Percentiles rank a stretch among this genome's conserved stretches.
phyloP scores from a whole-genome alignment of 441 rosid species.

The Brassica balearica region DNA sequence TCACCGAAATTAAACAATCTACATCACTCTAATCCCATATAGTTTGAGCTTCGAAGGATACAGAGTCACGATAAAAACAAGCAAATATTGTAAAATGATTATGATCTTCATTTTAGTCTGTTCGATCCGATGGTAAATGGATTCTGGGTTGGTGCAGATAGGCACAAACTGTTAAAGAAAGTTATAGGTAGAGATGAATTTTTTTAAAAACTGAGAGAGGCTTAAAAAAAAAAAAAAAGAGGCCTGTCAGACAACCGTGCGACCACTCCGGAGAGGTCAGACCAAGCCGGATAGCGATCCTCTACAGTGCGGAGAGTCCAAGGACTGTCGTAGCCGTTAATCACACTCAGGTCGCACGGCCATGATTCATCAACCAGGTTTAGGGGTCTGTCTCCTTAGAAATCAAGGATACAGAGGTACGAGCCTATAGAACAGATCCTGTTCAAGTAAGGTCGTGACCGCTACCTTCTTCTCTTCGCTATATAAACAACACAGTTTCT shows the following conservation, averaged over 20 bases:
- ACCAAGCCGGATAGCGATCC: conserved; percentile 20
- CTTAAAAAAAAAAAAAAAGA: no score
- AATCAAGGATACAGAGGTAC: no score
- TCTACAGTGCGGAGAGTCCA: neutral
- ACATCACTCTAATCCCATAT: neutral
- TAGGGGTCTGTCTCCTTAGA: no score
- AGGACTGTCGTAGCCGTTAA: no score
- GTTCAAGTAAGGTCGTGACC: neutral
- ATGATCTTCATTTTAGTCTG: neutral
- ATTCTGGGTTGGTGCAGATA: neutral
- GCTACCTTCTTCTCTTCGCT: neutral
- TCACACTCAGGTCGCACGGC: no score
- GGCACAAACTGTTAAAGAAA: no score
- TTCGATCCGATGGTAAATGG: neutral
- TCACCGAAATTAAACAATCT: neutral
- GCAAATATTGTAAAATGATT: no score
- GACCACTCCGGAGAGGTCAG: conserved; percentile 10
- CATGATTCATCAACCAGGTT: no score
- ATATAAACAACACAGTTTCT: neutral
- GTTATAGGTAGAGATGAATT: no score
- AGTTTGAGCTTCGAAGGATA: neutral
- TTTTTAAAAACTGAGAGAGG: no score
- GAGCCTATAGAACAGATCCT: no score
- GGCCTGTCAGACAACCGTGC: conserved; percentile 18
- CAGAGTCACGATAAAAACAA: no score